Percentiles rank a stretch among this genome's conserved stretches.
phyloP scores from a whole-genome alignment of 108 stramenopile genomes.

The Fistulifera pelliculosa region DNA sequence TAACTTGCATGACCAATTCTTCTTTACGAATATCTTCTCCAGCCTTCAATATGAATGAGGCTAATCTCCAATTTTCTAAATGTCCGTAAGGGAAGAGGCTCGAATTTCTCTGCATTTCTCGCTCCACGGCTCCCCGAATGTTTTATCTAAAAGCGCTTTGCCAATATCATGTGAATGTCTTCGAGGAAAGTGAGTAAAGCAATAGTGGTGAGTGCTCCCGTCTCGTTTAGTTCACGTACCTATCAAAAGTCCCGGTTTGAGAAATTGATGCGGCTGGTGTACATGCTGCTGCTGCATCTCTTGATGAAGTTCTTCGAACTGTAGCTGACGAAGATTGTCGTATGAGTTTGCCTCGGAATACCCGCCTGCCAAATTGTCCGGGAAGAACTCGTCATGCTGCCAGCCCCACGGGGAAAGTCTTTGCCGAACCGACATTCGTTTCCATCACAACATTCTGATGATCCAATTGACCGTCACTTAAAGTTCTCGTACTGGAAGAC shows the following conservation, averaged over 20 bases:
- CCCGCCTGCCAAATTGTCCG: slow-evolving; percentile 5
- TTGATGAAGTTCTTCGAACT: slow-evolving; percentile 57
- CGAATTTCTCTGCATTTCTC: slow-evolving; percentile 63
- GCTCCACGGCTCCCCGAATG: slow-evolving; percentile 70
- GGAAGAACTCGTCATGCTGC: slow-evolving; percentile 11
- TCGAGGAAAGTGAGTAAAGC: too few species aligned
- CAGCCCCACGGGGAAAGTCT: slow-evolving; percentile 21
- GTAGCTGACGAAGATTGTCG: slow-evolving; percentile 47
- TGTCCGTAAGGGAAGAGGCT: slow-evolving; percentile 67
- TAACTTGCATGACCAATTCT: slow-evolving; percentile 83
- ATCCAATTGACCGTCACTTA: too few species aligned
- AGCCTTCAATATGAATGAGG: slow-evolving; percentile 81
- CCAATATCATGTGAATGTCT: background rate
- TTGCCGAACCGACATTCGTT: slow-evolving; percentile 1
- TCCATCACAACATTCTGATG: too few species aligned
- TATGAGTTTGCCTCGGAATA: slow-evolving; percentile 24
- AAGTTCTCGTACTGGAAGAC: too few species aligned
- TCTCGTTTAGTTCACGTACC: too few species aligned
- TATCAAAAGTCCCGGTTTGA: background rate
- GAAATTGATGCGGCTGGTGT: background rate
- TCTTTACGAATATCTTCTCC: slow-evolving; percentile 88
- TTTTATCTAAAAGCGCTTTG: slow-evolving; percentile 41
- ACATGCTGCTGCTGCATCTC: slow-evolving; percentile 28
- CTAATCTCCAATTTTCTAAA: slow-evolving; percentile 70
- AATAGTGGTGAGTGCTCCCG: too few species aligned